Evolutionary conservation across 2,329 filamentous ascomycete genomes (phyloP).

Genomic region (Cordyceps javanica): DNA sequence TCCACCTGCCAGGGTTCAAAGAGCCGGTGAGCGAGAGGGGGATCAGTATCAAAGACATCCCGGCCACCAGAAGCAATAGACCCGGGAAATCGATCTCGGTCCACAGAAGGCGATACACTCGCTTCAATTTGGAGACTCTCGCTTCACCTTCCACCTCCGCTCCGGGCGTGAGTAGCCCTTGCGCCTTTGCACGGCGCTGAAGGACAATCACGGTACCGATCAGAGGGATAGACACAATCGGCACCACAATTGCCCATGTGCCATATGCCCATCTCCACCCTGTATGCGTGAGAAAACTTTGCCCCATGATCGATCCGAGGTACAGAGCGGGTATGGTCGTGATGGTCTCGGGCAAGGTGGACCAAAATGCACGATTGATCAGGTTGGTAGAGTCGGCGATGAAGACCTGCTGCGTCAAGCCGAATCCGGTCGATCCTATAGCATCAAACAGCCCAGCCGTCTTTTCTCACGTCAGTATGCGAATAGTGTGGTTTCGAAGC

Average conservation of each 20-base stretch:
- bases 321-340: conserved; percentile 27
- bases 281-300: conserved; percentile 28
- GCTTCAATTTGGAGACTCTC: conserved; percentile 9
- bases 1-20: conserved; percentile 26
- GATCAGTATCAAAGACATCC: conserved; percentile 28
- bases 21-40: conserved; percentile 32
- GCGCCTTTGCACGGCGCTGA: conserved; percentile 21
- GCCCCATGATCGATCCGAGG: conserved; percentile 26
- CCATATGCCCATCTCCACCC: conserved; percentile 38
- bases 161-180: not conserved
- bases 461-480: conserved; percentile 1
- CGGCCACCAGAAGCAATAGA: conserved; percentile 25
- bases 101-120: conserved; percentile 22
- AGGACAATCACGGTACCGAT: conserved; percentile 27
- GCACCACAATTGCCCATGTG: conserved; percentile 35
- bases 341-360: conserved; percentile 47
- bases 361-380: conserved; percentile 54
- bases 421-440: conserved; percentile 39
- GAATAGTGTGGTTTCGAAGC: not conserved
- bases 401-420: conserved; percentile 40
- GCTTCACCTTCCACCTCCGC: not conserved
- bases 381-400: conserved; percentile 56
- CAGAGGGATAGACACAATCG: conserved; percentile 26
- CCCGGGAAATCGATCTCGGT: conserved; percentile 30
- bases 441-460: conserved; percentile 54